Base-by-base conservation (phyloP, 176 grass and related monocot species). In the Aegilops speltoides region DNA sequence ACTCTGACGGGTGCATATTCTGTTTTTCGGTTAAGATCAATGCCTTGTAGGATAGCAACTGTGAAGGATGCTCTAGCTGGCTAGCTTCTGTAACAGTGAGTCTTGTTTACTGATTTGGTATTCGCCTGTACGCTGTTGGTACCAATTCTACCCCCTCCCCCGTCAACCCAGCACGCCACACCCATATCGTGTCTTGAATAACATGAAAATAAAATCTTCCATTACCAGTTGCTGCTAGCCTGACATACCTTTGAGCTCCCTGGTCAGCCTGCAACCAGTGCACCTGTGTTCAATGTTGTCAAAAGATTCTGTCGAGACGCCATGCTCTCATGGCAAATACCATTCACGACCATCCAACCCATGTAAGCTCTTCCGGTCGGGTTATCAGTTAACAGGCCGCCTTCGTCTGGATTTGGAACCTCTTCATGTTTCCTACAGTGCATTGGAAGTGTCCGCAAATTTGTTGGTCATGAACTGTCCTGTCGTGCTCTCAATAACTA, bases 341-440 rank as follows among this genome's bases (percentile, higher is more conserved):
- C 24, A 87, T 87, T 45, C 68, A 68, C 12, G 34, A 25, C 26
- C 62, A 77, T 77, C 45, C 28, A 86, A 1, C 59, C 34, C 6
- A 83, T 88, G 20, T 85, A 83, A 26, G 79, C 78, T 79, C 65
- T 64, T 76, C 45, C 7, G 8, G 8, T 24, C 57, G 79, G 4
- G 10, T 38, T 81, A 59, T 81, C 45, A 36, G 52, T 76, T 36
- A 37, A 61, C 62, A 11, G 32, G 22, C 57, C 33, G 4, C 41
- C 33, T 72, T 84, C 40, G 20, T 11, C 24, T 60, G 10, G 46
- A 68, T 12, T 22, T 3, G 72, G 70, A 15, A 64, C 71, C 19
- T 86, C 76, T 56, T 41, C 19, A 15, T 66, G 22, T 80, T 80
- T 84, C 20, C 4, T 59, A 57, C 75, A 36, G 66, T 87, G 82